A percentile compares a stretch with the other conserved stretches of the same genome.
Evolutionary conservation across 2,329 filamentous ascomycete genomes (phyloP).

Genomic region (Fusarium penzigii): DNA sequence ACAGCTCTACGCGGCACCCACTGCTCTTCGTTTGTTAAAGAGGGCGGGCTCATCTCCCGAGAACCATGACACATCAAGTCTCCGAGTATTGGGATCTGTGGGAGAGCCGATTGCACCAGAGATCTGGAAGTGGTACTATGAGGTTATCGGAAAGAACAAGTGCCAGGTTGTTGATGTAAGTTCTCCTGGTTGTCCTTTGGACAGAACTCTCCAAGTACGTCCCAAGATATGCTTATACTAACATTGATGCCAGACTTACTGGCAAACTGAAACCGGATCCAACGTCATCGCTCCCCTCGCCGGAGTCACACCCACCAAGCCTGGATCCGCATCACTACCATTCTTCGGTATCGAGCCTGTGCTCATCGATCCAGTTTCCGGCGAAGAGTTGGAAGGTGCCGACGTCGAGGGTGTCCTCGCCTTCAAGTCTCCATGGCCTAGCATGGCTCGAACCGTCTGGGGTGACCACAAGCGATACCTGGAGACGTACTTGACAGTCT

Average conservation of each 20-base stretch:
- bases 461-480: conserved; percentile 93
- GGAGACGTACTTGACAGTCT: conserved; percentile 94
- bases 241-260: conserved; percentile 76
- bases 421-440: conserved; percentile 94
- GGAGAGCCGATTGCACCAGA: conserved; percentile 96
- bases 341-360: conserved; percentile 96
- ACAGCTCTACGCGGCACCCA: conserved; percentile 94
- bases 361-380: conserved; percentile 89
- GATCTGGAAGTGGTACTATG: conserved; percentile 97
- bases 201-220: no score
- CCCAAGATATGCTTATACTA: no score
- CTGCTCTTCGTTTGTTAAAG: conserved; percentile 84
- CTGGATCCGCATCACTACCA: conserved; percentile 88
- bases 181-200: conserved; percentile 25
- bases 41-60: conserved; percentile 85
- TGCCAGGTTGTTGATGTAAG: conserved; percentile 88
- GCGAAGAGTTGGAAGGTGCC: conserved; percentile 84
- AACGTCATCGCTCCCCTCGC: conserved; percentile 89
- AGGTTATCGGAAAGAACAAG: conserved; percentile 84
- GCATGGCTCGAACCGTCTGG: conserved; percentile 96
- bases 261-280: conserved; percentile 96
- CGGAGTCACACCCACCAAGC: conserved; percentile 90
- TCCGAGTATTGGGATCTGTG: conserved; percentile 85
- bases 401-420: conserved; percentile 91
- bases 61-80: conserved; percentile 71